phyloP scores from a whole-genome alignment of 208 protist species.

The Eutreptiella sp. region DNA sequence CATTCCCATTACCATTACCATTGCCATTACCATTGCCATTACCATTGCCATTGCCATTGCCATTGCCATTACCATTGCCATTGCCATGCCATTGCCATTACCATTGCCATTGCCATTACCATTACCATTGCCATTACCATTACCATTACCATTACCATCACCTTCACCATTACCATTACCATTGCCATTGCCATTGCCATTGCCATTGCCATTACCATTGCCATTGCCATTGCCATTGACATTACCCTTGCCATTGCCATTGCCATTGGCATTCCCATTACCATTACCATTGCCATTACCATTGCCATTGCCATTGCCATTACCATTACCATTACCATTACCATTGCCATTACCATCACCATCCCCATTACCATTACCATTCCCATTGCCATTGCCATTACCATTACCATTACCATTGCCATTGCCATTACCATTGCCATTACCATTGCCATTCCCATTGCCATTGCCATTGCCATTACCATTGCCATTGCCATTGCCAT shows the following conservation, averaged over 20 bases:
- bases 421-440: conserved; percentile 14
- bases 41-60: conserved; percentile 10
- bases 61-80: conserved; percentile 19
- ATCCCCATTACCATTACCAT: conserved; percentile 17
- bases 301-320: conserved; percentile 12
- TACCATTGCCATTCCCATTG: conserved; percentile 14
- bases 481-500: conserved; percentile 15
- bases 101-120: conserved; percentile 3
- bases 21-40: conserved; percentile 5
- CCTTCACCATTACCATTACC: no score
- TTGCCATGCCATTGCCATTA: no score
- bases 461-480: conserved; percentile 10
- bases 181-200: no score
- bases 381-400: conserved; percentile 15
- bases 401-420: conserved; percentile 12
- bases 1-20: conserved; percentile 4
- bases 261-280: conserved; percentile 2
- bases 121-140: conserved; percentile 18
- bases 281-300: conserved; percentile 10
- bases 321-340: conserved; percentile 6
- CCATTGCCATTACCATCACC: conserved; percentile 6
- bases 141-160: no score
- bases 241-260: no score
- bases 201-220: conserved; percentile 6
- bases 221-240: conserved; percentile 19